Base-by-base conservation (phyloP, 23 red algal genomes). In the Chondrus crispus region DNA sequence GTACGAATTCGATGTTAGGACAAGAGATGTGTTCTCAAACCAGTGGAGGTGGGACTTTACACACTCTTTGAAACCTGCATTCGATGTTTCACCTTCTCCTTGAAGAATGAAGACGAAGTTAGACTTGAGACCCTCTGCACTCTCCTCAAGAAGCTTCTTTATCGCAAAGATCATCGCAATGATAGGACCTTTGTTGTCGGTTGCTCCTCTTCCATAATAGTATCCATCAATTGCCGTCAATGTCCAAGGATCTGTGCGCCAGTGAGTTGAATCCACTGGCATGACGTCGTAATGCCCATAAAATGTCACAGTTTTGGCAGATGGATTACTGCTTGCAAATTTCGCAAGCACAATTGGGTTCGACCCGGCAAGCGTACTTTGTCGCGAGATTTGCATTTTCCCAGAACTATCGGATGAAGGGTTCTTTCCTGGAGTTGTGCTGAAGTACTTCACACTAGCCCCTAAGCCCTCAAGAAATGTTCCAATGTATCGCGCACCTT, bases 101-200 rank as follows among this genome's bases (percentile, higher is more conserved):
- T 97, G 89, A 41, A 97, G 78, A 62, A 91, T 73, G n/a, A 97
- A 68, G n/a, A 94, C 90, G 14, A 97, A 82, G 46, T 97, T 93
- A 38, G 74, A 70, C 4, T 73, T 68, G 28, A 92, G 74, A 40
- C 93, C 93, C 24, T 88, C 78, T 4, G 60, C 20, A 5, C 46
- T 76, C 40, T 93, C 68, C 38, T 85, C 80, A 2, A 96, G 73
- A 29, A 96, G 46, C 19, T 91, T 84, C 32, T 84, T 93, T 45
- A 97, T 78, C 26, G 95, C 95, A 63, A 97, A 93, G 18, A 91
- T 54, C 50, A 93, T 93, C 16, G 95, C 89, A 43, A 97, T 85
- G 40, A 97, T 95, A n/a, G 93, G 93, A 44, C 96, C 96, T 68
- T 98, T 98, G 92, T 98, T 94, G 91, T 98, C 96, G 0, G 96